Evolutionary conservation across 2,329 filamentous ascomycete genomes (phyloP).

Genomic region (Ceratocystis ficicola): DNA sequence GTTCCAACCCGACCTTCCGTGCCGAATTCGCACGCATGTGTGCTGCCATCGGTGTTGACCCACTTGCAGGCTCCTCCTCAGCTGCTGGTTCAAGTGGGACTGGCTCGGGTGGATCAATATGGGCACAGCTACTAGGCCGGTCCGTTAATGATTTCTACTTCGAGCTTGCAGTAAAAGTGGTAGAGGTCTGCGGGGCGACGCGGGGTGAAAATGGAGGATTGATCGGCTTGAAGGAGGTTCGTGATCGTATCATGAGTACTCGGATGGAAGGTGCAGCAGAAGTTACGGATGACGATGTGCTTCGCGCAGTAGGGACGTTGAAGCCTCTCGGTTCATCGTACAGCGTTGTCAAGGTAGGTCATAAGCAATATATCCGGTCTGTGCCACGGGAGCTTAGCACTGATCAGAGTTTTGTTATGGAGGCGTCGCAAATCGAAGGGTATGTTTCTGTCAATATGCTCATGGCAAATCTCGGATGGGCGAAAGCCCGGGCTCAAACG

Average conservation of each 20-base stretch:
- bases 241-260: slow-evolving; percentile 59
- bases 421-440: slow-evolving; percentile 79
- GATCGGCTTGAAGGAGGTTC: slow-evolving; percentile 70
- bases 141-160: slow-evolving; percentile 98
- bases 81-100: slow-evolving; percentile 31
- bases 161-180: slow-evolving; percentile 86
- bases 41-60: slow-evolving; percentile 89
- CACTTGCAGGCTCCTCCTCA: slow-evolving; percentile 48
- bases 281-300: slow-evolving; percentile 84
- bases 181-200: slow-evolving; percentile 81
- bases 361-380: slow-evolving; percentile 76
- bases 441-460: slow-evolving; percentile 87
- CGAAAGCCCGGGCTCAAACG: slow-evolving; percentile 69
- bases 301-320: slow-evolving; percentile 76
- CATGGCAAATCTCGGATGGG: slow-evolving; percentile 75
- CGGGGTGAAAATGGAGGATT: slow-evolving; percentile 84
- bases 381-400: slow-evolving; percentile 91
- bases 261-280: slow-evolving; percentile 65
- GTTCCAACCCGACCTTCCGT: slow-evolving; percentile 85
- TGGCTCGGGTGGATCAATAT: slow-evolving; percentile 54
- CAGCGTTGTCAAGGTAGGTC: slow-evolving; percentile 69
- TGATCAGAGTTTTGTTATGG: slow-evolving; percentile 83
- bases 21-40: slow-evolving; percentile 99
- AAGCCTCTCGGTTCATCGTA: slow-evolving; percentile 82
- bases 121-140: slow-evolving; percentile 82